Percentiles rank a stretch among this genome's conserved stretches.
Conservation (phyloP, 2,329 filamentous ascomycete species). For the Ceratocystis ficicola region DNA sequence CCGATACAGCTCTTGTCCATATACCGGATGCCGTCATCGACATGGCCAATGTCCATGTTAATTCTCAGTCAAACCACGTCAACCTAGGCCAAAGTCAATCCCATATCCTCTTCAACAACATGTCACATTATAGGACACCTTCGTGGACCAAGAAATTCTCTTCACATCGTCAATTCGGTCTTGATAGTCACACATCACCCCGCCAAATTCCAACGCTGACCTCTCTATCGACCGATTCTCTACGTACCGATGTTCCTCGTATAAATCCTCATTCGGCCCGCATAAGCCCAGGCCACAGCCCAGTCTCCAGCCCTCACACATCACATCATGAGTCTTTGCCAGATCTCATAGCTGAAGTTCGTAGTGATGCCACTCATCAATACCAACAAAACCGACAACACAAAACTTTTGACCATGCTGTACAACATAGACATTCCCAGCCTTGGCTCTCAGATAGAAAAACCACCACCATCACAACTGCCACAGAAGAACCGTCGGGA, state of each 20-base stretch:
- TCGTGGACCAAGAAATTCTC: constrained; percentile 21
- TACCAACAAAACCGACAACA: not conserved
- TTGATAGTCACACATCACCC: constrained; percentile 19
- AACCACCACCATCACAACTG: not conserved
- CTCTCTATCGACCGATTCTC: not conserved
- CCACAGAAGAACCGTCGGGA: not conserved
- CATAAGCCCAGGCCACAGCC: not conserved
- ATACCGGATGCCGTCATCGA: constrained; percentile 7
- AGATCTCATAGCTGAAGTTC: constrained; percentile 4
- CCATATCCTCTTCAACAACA: constrained; percentile 17
- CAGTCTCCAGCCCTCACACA: not conserved
- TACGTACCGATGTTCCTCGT: not conserved
- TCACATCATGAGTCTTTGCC: not conserved
- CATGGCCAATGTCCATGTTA: constrained; percentile 1
- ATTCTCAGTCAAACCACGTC: not conserved
- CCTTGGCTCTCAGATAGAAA: not conserved
- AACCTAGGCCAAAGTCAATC: constrained; percentile 1
- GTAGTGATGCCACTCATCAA: not conserved
- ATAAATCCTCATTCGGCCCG: not conserved
- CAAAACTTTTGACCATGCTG: not conserved
- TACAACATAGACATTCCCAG: not conserved
- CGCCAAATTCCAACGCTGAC: constrained; percentile 9
- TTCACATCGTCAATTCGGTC: constrained; percentile 21
- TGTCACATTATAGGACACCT: constrained; percentile 18
- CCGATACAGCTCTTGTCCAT: not conserved